A percentile compares a stretch with the other conserved stretches of the same genome.
These are phyloP conservation scores for Umbellularia californica DNA, from an alignment of 164 flowering plant genomes.

Conservation along the genomic window DNA sequence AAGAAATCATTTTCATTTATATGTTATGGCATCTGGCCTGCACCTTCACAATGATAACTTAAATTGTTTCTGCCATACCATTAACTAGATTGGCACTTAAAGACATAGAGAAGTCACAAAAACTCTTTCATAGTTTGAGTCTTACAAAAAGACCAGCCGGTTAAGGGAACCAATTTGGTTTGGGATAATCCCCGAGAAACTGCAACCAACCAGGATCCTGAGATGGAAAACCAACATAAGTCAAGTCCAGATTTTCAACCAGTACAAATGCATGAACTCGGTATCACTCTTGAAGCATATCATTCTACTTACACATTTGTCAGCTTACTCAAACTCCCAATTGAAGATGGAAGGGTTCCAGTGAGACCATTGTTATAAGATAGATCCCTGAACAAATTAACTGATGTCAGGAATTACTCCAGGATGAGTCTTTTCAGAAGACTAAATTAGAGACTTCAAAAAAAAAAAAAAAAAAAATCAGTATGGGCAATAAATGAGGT, in stretches of 20 bases:
- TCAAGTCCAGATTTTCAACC: background rate
- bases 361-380: conserved; percentile 68
- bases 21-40: too few relatives aligned
- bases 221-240: background rate
- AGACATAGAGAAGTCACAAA: too few relatives aligned
- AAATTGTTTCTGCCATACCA: background rate
- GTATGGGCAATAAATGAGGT: background rate
- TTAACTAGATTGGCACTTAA: background rate
- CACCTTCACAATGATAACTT: too few relatives aligned
- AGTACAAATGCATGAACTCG: background rate
- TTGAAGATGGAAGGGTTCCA: conserved; percentile 51
- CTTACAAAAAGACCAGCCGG: conserved; percentile 74
- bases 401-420: background rate
- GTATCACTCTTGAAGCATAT: background rate
- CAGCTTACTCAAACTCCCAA: conserved; percentile 41
- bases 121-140: background rate
- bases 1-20: too few relatives aligned
- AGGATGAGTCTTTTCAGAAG: background rate
- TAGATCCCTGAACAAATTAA: conserved; percentile 55
- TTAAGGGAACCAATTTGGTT: conserved; percentile 61
- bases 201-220: conserved; percentile 80
- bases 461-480: too few relatives aligned
- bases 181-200: conserved; percentile 74
- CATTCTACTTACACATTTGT: background rate
- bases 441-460: background rate